A percentile compares a stretch with the other conserved stretches of the same genome.
Conservation (phyloP, 2,329 filamentous ascomycete species). For the Aspergillus chevalieri region DNA sequence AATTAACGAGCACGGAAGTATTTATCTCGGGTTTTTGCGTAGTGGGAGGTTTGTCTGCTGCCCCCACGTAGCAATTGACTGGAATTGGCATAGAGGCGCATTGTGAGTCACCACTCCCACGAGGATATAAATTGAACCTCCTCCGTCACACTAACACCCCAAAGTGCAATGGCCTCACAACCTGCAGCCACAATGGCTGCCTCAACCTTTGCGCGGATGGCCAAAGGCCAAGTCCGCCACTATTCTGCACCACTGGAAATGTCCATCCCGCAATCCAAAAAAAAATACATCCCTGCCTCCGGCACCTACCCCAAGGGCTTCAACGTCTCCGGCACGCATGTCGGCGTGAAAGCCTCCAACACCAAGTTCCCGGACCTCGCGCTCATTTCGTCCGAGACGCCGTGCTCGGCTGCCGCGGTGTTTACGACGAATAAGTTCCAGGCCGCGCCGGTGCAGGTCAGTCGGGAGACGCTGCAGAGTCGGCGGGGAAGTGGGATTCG, state of each 20-base stretch:
- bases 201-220: conserved; percentile 24
- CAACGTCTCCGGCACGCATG: conserved; percentile 75
- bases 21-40: conserved; percentile 1
- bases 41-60: neutral
- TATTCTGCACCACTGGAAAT: conserved; percentile 44
- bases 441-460: conserved; percentile 87
- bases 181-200: conserved; percentile 27
- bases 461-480: conserved; percentile 62
- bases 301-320: conserved; percentile 91
- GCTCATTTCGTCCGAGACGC: conserved; percentile 76
- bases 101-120: neutral
- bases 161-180: conserved; percentile 20
- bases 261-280: conserved; percentile 68
- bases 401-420: conserved; percentile 81
- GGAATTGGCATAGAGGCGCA: neutral
- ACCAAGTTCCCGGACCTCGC: conserved; percentile 87
- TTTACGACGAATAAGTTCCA: conserved; percentile 99
- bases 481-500: conserved; percentile 64
- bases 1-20: conserved; percentile 6
- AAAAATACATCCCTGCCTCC: conserved; percentile 78
- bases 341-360: conserved; percentile 90
- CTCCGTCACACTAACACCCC: neutral
- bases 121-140: neutral
- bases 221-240: conserved; percentile 34
- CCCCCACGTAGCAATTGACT: neutral